Evolutionary conservation across 1,284 basidiomycete genomes (phyloP).

Genomic region (Cutaneotrichosporon sp.): DNA sequence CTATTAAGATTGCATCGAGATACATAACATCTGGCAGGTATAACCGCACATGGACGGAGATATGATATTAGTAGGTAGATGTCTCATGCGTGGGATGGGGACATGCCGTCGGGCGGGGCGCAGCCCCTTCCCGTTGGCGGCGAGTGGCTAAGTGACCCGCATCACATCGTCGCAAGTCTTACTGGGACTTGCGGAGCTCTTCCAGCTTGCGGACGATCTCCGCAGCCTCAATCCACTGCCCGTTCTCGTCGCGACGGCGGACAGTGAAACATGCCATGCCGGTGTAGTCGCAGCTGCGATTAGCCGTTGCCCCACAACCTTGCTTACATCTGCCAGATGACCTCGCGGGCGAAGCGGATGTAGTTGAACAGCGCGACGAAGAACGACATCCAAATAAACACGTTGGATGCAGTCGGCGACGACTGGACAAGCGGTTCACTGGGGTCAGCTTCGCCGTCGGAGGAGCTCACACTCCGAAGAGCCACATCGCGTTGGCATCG

Average conservation of each 20-base stretch:
- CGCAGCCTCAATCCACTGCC: constrained; percentile 60
- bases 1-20: no score
- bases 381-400: constrained; percentile 60
- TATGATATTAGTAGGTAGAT: no score
- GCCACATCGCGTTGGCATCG: constrained; percentile 69
- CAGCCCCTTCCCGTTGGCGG: no score
- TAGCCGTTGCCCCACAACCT: constrained; percentile 4
- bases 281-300: constrained; percentile 62
- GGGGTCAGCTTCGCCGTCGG: background rate
- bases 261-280: constrained; percentile 89
- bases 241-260: constrained; percentile 67
- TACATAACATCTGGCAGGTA: no score
- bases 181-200: constrained; percentile 6
- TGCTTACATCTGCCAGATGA: constrained; percentile 68
- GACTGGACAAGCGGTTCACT: constrained; percentile 40
- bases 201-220: background rate
- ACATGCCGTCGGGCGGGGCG: no score
- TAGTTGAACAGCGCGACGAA: constrained; percentile 63
- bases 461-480: constrained; percentile 62
- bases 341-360: constrained; percentile 69
- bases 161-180: background rate
- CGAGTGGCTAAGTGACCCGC: no score
- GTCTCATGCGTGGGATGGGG: no score
- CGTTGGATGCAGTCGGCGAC: constrained; percentile 55
- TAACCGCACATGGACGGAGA: no score